These are phyloP conservation scores for Xerophyta viscosa DNA, from an alignment of 106 monocot genomes.

Conservation along the genomic window DNA sequence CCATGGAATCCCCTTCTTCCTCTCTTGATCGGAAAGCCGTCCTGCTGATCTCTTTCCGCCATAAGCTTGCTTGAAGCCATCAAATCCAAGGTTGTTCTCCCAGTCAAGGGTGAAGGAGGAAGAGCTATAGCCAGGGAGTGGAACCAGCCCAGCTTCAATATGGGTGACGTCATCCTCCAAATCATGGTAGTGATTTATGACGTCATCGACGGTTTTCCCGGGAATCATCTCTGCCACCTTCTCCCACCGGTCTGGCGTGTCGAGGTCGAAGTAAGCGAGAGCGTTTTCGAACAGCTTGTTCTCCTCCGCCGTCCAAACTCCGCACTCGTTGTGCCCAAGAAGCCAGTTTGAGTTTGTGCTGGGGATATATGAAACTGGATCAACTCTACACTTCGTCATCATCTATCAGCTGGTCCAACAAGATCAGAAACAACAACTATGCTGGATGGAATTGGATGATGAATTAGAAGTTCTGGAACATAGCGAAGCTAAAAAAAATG, in stretches of 20 bases:
- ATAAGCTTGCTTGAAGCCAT: conserved; percentile 15
- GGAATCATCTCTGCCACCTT: conserved; percentile 54
- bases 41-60: no score
- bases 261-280: conserved; percentile 44
- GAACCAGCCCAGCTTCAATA: conserved; percentile 67
- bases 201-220: conserved; percentile 45
- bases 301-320: conserved; percentile 68
- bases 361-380: not conserved
- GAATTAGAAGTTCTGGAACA: no score
- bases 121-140: conserved; percentile 27
- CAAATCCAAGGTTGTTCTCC: conserved; percentile 10
- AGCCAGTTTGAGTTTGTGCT: conserved; percentile 6
- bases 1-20: conserved; percentile 51
- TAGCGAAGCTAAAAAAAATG: no score
- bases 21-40: conserved; percentile 36
- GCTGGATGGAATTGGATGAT: no score
- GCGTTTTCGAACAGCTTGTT: conserved; percentile 85
- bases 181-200: conserved; percentile 49
- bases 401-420: no score
- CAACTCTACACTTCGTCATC: no score
- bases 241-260: conserved; percentile 51
- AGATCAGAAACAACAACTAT: no score
- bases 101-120: conserved; percentile 34
- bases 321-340: not conserved
- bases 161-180: conserved; percentile 56